Conservation (phyloP, 1,284 basidiomycete genomes). For the Microbotryum scabiosae region DNA sequence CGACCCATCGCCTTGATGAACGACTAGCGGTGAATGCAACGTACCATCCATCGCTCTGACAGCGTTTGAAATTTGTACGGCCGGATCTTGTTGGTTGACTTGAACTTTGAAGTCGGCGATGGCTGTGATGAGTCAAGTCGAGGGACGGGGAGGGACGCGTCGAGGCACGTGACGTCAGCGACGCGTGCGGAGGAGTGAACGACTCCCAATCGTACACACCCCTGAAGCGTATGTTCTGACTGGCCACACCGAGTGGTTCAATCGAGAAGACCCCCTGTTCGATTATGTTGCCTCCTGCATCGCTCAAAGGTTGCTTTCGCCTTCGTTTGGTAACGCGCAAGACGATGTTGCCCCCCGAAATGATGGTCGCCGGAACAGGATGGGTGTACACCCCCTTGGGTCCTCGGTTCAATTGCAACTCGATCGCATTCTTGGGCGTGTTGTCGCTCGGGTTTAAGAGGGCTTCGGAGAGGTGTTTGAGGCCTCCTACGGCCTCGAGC, state of each 20-base stretch:
- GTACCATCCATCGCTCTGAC: slow-evolving; percentile 73
- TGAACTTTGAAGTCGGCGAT: slow-evolving; percentile 88
- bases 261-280: slow-evolving; percentile 65
- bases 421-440: slow-evolving; percentile 42
- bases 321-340: slow-evolving; percentile 66
- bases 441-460: slow-evolving; percentile 46
- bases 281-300: slow-evolving; percentile 38
- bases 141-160: background rate
- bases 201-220: slow-evolving; percentile 48
- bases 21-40: slow-evolving; percentile 4
- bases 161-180: background rate
- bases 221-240: slow-evolving; percentile 79
- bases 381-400: slow-evolving; percentile 66
- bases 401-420: slow-evolving; percentile 55
- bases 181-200: background rate
- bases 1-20: background rate
- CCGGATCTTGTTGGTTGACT: slow-evolving; percentile 51
- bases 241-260: slow-evolving; percentile 63
- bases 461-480: slow-evolving; percentile 57
- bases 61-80: slow-evolving; percentile 57
- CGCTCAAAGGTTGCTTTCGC: slow-evolving; percentile 31
- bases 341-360: slow-evolving; percentile 65
- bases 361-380: slow-evolving; percentile 68
- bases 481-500: slow-evolving; percentile 59
- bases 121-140: slow-evolving; percentile 45